Conservation (phyloP, 805 yeast species). For the Pichia californica region DNA sequence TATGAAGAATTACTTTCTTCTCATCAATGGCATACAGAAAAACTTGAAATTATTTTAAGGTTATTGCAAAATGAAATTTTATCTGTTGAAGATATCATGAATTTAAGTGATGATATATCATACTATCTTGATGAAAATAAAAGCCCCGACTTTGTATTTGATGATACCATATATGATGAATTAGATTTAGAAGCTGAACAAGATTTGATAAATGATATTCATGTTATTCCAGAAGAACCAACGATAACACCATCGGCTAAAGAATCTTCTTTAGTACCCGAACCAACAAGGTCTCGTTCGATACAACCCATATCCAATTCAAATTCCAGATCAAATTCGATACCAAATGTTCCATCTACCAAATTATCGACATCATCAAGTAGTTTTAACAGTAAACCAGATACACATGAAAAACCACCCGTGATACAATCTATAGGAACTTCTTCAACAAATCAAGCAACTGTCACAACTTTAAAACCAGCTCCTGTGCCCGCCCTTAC, state of each 20-base stretch:
- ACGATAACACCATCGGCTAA: slow-evolving; percentile 1
- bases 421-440: slow-evolving; percentile 17
- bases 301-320: slow-evolving; percentile 7
- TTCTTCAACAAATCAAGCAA: slow-evolving; percentile 14
- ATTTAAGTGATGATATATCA: slow-evolving; percentile 80
- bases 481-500: slow-evolving; percentile 32
- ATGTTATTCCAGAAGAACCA: slow-evolving; percentile 16
- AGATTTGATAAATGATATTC: slow-evolving; percentile 26
- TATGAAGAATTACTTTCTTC: slow-evolving; percentile 63
- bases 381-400: neutral
- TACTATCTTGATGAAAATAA: slow-evolving; percentile 92
- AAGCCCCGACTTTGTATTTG: slow-evolving; percentile 90
- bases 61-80: slow-evolving; percentile 72
- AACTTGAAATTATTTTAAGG: slow-evolving; percentile 70
- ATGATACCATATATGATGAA: slow-evolving; percentile 89
- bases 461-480: slow-evolving; percentile 29
- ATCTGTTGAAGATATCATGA: slow-evolving; percentile 68
- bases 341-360: neutral
- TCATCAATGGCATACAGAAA: slow-evolving; percentile 71
- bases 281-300: slow-evolving; percentile 2
- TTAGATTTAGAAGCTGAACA: slow-evolving; percentile 56
- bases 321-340: slow-evolving; percentile 4
- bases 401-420: slow-evolving; percentile 6
- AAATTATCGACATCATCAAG: too few relatives aligned
- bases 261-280: slow-evolving; percentile 8